A percentile compares a stretch with the other conserved stretches of the same genome.
phyloP scores from a whole-genome alignment of 495 filamentous ascomycete species.

The Talaromyces trachyspermus region DNA sequence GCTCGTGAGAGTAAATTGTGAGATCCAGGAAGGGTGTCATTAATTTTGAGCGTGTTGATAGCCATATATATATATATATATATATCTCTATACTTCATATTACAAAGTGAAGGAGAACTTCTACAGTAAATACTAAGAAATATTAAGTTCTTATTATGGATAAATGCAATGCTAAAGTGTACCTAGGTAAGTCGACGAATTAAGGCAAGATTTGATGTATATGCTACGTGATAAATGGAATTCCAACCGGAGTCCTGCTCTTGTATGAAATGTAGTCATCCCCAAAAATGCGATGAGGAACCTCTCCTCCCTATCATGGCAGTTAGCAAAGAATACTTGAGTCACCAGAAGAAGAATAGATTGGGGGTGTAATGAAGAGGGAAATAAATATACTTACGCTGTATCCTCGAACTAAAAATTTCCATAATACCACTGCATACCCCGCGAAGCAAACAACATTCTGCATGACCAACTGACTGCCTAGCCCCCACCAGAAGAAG shows the following conservation, averaged over 20 bases:
- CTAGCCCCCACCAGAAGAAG: constrained; percentile 97
- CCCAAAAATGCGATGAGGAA: constrained; percentile 76
- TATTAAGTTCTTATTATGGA: too few species aligned
- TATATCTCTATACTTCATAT: too few species aligned
- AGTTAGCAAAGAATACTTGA: too few species aligned
- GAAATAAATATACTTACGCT: constrained; percentile 38
- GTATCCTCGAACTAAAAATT: constrained; percentile 72
- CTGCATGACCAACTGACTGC: constrained; percentile 83
- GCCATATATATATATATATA: neutral
- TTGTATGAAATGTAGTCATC: constrained; percentile 72
- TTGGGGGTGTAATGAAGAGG: too few species aligned
- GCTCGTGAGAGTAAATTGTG: constrained; percentile 38
- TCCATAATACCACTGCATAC: constrained; percentile 72
- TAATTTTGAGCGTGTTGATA: neutral
- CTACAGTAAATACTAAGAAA: too few species aligned
- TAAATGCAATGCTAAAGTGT: too few species aligned
- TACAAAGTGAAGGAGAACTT: too few species aligned
- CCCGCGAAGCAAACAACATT: constrained; percentile 70
- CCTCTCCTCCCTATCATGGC: constrained; percentile 77
- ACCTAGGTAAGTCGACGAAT: neutral
- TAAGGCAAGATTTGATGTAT: neutral
- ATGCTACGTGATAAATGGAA: constrained; percentile 55
- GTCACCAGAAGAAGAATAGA: too few species aligned
- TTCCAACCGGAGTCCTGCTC: constrained; percentile 58
- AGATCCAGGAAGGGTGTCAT: neutral